These are phyloP conservation scores for Fusarium goolgardi DNA, from an alignment of 2,329 filamentous ascomycete genomes.

Conservation along the genomic window DNA sequence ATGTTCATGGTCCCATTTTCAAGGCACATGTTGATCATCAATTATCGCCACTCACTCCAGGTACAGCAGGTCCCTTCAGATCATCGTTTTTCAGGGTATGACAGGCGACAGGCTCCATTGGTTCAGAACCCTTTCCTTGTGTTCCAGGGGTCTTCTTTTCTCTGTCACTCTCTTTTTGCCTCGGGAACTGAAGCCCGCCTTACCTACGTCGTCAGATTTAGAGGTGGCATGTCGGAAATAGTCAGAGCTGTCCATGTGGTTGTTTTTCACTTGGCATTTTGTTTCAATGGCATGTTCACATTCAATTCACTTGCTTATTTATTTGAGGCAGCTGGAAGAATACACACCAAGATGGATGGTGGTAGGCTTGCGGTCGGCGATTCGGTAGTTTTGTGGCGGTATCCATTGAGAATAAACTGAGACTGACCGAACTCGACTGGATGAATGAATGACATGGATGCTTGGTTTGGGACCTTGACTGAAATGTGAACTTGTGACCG, in stretches of 20 bases:
- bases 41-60: conserved; percentile 27
- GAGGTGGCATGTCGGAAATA: conserved; percentile 15
- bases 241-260: conserved; percentile 1
- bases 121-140: conserved; percentile 29
- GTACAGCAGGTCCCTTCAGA: conserved; percentile 19
- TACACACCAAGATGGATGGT: neutral
- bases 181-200: conserved; percentile 33
- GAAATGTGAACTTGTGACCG: conserved; percentile 44
- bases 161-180: conserved; percentile 10
- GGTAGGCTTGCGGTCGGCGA: conserved; percentile 14
- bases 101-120: conserved; percentile 8
- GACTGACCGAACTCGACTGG: conserved; percentile 27
- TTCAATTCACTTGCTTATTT: neutral
- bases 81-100: conserved; percentile 33
- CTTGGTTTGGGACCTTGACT: conserved; percentile 15
- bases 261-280: conserved; percentile 8
- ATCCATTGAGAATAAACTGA: conserved; percentile 27
- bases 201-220: conserved; percentile 14
- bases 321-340: conserved; percentile 24
- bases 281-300: neutral
- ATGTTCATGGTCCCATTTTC: conserved; percentile 30
- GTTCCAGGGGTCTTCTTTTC: conserved; percentile 37
- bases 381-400: conserved; percentile 35
- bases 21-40: conserved; percentile 21
- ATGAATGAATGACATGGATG: conserved; percentile 28